phyloP scores from a whole-genome alignment of 495 filamentous ascomycete species.

The Trichoderma erinaceum region DNA sequence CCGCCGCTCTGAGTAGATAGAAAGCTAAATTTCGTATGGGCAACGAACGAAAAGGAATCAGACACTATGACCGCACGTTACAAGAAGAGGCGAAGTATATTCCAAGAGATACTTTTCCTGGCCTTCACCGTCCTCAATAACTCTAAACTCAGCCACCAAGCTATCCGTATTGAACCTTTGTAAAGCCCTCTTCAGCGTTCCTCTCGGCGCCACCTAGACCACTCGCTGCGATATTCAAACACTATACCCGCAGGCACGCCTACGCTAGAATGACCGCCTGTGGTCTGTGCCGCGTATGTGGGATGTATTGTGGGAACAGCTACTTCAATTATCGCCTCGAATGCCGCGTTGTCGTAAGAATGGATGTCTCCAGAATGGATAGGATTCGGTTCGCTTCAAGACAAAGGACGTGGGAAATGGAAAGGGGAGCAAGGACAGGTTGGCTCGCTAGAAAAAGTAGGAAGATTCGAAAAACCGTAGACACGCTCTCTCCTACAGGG shows the following conservation, averaged over 20 bases:
- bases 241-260: constrained; percentile 9
- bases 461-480: not conserved
- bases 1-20: not conserved
- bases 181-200: not conserved
- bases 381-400: too few relatives aligned
- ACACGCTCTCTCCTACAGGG: not conserved
- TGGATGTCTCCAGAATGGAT: not conserved
- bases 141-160: constrained; percentile 1
- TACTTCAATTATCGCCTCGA: not conserved
- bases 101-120: constrained; percentile 10
- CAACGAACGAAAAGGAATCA: not conserved
- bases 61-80: constrained; percentile 3
- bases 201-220: not conserved
- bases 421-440: not conserved
- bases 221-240: constrained; percentile 3
- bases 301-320: not conserved
- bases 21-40: not conserved
- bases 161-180: constrained; percentile 11
- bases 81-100: constrained; percentile 9
- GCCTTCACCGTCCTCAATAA: constrained; percentile 6
- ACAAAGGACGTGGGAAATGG: not conserved
- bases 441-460: not conserved
- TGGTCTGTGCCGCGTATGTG: not conserved
- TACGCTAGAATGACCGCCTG: constrained; percentile 5
- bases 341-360: not conserved